Conservation (phyloP, 805 yeast species). For the Starmerella powellii region DNA sequence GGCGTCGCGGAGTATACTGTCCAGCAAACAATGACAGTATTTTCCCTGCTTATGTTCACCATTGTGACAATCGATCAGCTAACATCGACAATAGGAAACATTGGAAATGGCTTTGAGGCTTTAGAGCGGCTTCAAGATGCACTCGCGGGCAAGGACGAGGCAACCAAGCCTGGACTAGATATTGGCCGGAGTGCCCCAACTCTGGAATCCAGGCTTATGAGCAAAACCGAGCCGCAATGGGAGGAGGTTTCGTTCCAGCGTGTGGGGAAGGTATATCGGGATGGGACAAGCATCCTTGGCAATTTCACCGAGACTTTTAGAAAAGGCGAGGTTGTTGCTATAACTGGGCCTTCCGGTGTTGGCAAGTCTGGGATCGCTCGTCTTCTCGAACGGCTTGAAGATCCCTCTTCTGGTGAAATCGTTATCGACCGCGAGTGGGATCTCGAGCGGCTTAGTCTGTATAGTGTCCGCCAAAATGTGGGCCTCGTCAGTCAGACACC, state of each 20-base stretch:
- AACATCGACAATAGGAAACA: constrained; percentile 60
- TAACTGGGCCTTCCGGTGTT: constrained; percentile 79
- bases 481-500: constrained; percentile 71
- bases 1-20: constrained; percentile 44
- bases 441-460: constrained; percentile 36
- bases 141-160: background rate
- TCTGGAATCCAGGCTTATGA: background rate
- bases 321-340: constrained; percentile 44
- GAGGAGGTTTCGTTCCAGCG: constrained; percentile 7
- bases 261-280: constrained; percentile 14
- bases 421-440: constrained; percentile 36
- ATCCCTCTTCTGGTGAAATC: constrained; percentile 33
- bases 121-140: constrained; percentile 17
- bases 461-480: constrained; percentile 41
- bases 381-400: constrained; percentile 45
- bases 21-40: constrained; percentile 51
- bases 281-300: constrained; percentile 29
- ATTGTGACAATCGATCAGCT: constrained; percentile 49
- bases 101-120: constrained; percentile 54
- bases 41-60: constrained; percentile 63
- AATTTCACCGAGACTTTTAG: constrained; percentile 35
- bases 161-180: background rate
- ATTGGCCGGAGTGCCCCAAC: too few relatives aligned
- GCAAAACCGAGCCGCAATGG: constrained; percentile 6
- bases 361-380: constrained; percentile 75